Percentiles rank a stretch among this genome's conserved stretches.
Evolutionary conservation across 2,329 filamentous ascomycete species (phyloP).

Genomic region (Scedosporium boydii): DNA sequence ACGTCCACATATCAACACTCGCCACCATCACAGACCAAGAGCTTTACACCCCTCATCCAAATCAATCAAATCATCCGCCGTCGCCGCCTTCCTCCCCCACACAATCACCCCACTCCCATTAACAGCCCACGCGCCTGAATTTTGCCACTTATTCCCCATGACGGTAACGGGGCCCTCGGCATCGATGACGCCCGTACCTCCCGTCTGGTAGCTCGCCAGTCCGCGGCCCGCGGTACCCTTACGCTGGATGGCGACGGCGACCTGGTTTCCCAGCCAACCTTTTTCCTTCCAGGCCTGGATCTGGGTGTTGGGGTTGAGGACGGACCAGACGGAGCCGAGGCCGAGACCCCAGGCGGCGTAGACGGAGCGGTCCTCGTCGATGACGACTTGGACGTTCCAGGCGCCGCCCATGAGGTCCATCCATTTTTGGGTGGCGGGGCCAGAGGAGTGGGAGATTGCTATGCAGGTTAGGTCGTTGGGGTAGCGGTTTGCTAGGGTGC

Average conservation of each 20-base stretch:
- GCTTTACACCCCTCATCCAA: constrained; percentile 36
- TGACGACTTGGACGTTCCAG: constrained; percentile 44
- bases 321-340: constrained; percentile 37
- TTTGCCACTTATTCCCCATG: constrained; percentile 49
- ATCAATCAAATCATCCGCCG: constrained; percentile 41
- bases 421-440: constrained; percentile 46
- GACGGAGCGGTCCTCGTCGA: constrained; percentile 46
- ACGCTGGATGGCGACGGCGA: constrained; percentile 34
- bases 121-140: constrained; percentile 41
- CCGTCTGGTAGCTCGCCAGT: constrained; percentile 6
- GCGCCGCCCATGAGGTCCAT: constrained; percentile 46
- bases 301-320: constrained; percentile 44
- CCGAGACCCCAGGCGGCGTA: constrained; percentile 53
- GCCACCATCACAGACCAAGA: constrained; percentile 23
- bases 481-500: constrained; percentile 43
- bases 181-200: background rate
- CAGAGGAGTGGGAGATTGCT: constrained; percentile 50
- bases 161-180: constrained; percentile 30
- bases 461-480: constrained; percentile 40
- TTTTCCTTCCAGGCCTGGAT: constrained; percentile 43
- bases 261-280: constrained; percentile 42
- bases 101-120: constrained; percentile 39
- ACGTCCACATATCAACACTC: background rate
- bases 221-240: constrained; percentile 20
- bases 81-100: constrained; percentile 37